A percentile compares a stretch with the other conserved stretches of the same genome.
Conservation (phyloP, 768 basidiomycete genomes). For the Exsudoporus frostii region DNA sequence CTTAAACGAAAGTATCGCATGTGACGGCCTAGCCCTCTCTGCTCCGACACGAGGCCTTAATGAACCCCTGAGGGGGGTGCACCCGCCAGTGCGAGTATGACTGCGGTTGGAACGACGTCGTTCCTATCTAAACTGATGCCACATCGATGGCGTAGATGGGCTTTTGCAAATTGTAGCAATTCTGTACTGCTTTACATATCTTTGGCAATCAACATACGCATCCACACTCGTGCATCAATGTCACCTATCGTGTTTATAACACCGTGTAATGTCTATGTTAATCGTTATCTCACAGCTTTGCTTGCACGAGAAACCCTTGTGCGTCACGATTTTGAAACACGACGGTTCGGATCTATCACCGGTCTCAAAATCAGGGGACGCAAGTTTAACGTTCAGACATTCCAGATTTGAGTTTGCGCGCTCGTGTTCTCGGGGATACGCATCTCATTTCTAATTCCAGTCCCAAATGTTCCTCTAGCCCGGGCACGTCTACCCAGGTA, state of each 20-base stretch:
- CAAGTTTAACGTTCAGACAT: constrained; percentile 11
- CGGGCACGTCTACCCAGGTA: constrained; percentile 3
- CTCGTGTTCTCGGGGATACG: background rate
- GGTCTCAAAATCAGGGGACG: background rate
- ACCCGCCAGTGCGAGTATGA: background rate
- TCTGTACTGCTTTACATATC: constrained; percentile 22
- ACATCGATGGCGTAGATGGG: constrained; percentile 17
- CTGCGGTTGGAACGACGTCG: background rate
- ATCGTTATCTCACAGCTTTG: background rate
- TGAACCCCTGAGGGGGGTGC: background rate
- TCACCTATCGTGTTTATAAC: constrained; percentile 3
- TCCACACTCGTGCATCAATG: background rate
- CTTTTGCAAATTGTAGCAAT: constrained; percentile 17
- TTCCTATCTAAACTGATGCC: constrained; percentile 31
- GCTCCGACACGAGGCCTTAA: background rate
- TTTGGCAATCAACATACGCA: constrained; percentile 15
- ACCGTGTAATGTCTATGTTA: background rate
- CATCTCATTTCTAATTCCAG: constrained; percentile 10
- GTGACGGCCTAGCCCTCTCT: constrained; percentile 23
- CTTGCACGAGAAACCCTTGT: background rate
- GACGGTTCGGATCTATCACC: constrained; percentile 14
- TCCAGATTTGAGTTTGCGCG: constrained; percentile 7
- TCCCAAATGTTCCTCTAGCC: background rate
- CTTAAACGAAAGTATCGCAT: constrained; percentile 73
- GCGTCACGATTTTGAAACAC: background rate